phyloP scores from a whole-genome alignment of 179 eudicot genomes.

The Silene coronaria region DNA sequence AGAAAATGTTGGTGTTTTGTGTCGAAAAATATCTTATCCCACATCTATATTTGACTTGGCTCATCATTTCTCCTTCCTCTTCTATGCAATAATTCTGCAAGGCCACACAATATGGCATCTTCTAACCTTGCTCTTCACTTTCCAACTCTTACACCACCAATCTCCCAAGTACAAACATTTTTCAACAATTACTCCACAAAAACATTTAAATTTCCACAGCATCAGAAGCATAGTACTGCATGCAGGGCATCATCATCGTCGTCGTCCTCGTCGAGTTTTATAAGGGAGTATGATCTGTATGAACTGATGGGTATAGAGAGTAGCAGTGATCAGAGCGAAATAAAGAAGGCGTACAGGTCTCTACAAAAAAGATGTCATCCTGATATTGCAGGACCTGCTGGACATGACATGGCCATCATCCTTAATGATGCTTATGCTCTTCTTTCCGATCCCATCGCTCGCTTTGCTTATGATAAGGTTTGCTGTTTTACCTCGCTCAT shows the following conservation, averaged over 20 bases:
- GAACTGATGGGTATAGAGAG: constrained; percentile 77
- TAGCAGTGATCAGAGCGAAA: constrained; percentile 46
- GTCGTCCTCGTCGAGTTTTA: constrained; percentile 24
- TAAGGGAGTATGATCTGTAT: constrained; percentile 62
- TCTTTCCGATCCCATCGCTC: constrained; percentile 67
- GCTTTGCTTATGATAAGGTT: constrained; percentile 68
- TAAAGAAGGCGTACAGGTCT: constrained; percentile 63
- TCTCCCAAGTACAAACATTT: not conserved
- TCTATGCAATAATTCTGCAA: not conserved
- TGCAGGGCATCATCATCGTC: constrained; percentile 34
- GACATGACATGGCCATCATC: constrained; percentile 95
- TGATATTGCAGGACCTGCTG: constrained; percentile 71
- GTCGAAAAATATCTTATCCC: constrained; percentile 17
- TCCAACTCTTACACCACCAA: constrained; percentile 16
- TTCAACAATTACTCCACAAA: not conserved
- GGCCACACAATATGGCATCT: constrained; percentile 18
- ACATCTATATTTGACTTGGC: not conserved
- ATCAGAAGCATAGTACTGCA: not conserved
- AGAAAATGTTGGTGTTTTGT: constrained; percentile 2
- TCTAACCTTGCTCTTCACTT: constrained; percentile 24
- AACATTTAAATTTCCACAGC: constrained; percentile 1
- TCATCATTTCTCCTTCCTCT: not conserved
- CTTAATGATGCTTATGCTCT: constrained; percentile 78
- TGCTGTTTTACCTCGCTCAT: not conserved
- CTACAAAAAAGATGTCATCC: constrained; percentile 90